phyloP scores from a whole-genome alignment of 1,284 basidiomycete genomes.

The Polyporus tsugae region DNA sequence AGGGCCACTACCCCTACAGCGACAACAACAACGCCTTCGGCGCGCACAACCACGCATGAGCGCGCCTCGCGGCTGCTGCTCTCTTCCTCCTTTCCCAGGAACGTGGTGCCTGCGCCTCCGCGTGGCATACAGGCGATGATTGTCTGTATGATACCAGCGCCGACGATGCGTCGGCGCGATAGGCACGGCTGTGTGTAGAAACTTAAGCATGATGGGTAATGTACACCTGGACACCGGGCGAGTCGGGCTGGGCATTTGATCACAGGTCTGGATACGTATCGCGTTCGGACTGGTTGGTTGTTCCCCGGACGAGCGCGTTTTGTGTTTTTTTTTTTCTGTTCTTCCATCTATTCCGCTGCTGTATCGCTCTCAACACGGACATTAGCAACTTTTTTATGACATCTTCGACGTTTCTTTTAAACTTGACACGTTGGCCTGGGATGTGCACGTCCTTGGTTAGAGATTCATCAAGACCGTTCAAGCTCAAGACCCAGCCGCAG shows the following conservation, averaged over 20 bases:
- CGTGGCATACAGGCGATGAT: not conserved
- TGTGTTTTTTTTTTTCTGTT: not conserved
- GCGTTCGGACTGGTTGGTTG: not conserved
- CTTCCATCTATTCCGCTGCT: conserved; percentile 16
- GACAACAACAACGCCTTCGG: conserved; percentile 41
- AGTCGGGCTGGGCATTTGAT: not conserved
- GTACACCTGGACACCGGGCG: not conserved
- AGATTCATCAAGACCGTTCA: too few relatives aligned
- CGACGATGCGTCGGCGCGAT: not conserved
- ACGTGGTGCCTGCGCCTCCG: not conserved
- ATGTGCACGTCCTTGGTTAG: too few relatives aligned
- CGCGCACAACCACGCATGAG: conserved; percentile 22
- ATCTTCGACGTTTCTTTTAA: not conserved
- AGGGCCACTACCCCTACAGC: conserved; percentile 41
- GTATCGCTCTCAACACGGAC: conserved; percentile 24
- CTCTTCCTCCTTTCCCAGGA: not conserved
- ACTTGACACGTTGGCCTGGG: not conserved
- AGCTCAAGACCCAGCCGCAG: too few relatives aligned
- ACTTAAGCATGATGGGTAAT: conserved; percentile 10
- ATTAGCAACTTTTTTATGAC: conserved; percentile 1
- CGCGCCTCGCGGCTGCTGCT: not conserved
- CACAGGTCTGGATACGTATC: not conserved
- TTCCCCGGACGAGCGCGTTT: conserved; percentile 3
- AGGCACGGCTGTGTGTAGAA: not conserved
- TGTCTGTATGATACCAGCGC: conserved; percentile 12